phyloP scores from a whole-genome alignment of 768 basidiomycete genomes.

The Suillus subluteus region DNA sequence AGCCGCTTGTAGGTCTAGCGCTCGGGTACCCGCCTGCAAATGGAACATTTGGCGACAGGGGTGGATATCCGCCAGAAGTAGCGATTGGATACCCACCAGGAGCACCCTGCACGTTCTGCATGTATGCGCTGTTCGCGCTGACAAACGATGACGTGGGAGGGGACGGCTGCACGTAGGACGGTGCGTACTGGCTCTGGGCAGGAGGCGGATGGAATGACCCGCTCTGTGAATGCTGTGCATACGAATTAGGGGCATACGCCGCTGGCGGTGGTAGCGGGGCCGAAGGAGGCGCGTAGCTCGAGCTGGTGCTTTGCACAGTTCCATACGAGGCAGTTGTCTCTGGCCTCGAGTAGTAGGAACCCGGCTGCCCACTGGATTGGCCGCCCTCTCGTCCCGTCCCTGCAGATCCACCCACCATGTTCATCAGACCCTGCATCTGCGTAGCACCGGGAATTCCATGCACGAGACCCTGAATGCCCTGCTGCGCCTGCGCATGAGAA shows the following conservation, averaged over 20 bases:
- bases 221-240: constrained; percentile 12
- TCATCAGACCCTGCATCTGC: constrained; percentile 46
- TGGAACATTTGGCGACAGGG: background rate
- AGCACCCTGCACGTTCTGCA: background rate
- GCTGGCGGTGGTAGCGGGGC: constrained; percentile 15
- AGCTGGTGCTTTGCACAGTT: background rate
- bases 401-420: constrained; percentile 25
- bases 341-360: constrained; percentile 32
- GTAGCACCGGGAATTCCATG: constrained; percentile 49
- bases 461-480: constrained; percentile 48
- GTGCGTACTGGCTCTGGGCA: constrained; percentile 33
- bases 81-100: background rate
- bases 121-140: background rate
- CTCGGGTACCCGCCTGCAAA: background rate
- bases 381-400: constrained; percentile 12
- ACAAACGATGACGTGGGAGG: background rate
- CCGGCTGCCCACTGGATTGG: constrained; percentile 30
- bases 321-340: background rate
- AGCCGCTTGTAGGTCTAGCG: background rate
- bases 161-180: constrained; percentile 26
- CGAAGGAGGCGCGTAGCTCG: constrained; percentile 17
- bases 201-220: constrained; percentile 11
- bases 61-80: background rate
- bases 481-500: constrained; percentile 54
- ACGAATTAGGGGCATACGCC: constrained; percentile 15